Evolutionary conservation across 345 rosid species (phyloP).

Genomic region (Syzygium aqueum): DNA sequence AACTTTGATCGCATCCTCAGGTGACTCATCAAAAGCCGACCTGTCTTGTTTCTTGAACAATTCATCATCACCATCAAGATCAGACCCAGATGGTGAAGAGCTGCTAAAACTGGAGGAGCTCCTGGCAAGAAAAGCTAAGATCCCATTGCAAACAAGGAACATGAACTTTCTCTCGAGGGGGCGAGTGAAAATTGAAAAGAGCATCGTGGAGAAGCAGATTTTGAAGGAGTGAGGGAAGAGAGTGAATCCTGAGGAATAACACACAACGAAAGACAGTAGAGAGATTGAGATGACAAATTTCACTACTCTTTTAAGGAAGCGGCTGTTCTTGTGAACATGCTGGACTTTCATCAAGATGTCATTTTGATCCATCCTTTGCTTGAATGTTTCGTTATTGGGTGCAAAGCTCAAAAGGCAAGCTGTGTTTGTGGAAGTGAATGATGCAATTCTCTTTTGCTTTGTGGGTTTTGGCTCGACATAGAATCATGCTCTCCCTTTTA

Average conservation of each 20-base stretch:
- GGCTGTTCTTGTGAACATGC: background rate
- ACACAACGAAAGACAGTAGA: constrained; percentile 18
- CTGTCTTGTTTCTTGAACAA: background rate
- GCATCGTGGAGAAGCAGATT: constrained; percentile 20
- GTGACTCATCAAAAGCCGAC: background rate
- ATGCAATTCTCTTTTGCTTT: background rate
- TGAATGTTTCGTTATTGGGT: background rate
- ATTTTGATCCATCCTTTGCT: background rate
- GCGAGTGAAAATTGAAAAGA: constrained; percentile 24
- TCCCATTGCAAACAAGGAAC: constrained; percentile 49
- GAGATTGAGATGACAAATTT: constrained; percentile 15
- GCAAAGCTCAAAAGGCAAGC: background rate
- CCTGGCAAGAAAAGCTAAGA: constrained; percentile 41
- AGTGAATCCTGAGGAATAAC: constrained; percentile 18
- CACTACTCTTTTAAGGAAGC: constrained; percentile 10
- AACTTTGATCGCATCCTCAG: background rate
- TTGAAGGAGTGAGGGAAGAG: constrained; percentile 19
- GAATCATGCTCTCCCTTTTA: background rate
- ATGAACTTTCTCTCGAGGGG: constrained; percentile 38
- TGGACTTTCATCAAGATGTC: background rate
- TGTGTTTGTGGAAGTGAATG: background rate
- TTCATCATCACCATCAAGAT: background rate
- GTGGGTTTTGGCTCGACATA: background rate
- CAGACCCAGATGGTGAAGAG: constrained; percentile 1
- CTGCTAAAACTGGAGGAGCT: background rate